Conservation (phyloP, 768 basidiomycete genomes). For the Naganishia antarctica region DNA sequence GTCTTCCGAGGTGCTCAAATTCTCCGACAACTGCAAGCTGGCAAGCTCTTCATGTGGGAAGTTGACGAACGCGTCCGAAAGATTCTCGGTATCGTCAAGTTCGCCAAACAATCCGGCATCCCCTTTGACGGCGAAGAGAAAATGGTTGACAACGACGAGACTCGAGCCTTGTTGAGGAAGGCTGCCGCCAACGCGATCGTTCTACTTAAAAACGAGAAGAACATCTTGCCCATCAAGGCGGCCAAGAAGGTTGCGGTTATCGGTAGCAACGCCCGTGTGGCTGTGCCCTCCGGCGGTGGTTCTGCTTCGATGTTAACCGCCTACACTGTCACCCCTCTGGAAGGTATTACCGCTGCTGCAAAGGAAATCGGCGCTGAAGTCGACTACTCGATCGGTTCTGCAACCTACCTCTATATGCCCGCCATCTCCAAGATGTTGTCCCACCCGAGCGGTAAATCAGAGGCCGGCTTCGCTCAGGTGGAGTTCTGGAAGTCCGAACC, state of each 20-base stretch:
- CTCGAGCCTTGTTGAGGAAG: conserved; percentile 57
- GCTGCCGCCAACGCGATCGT: conserved; percentile 70
- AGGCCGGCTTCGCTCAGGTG: conserved; percentile 37
- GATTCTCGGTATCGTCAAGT: conserved; percentile 55
- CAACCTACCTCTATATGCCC: conserved; percentile 55
- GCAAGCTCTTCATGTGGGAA: conserved; percentile 51
- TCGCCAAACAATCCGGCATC: conserved; percentile 56
- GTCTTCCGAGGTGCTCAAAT: conserved; percentile 33
- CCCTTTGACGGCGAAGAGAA: conserved; percentile 57
- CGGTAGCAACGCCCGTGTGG: conserved; percentile 53
- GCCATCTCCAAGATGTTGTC: conserved; percentile 61
- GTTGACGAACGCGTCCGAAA: conserved; percentile 36
- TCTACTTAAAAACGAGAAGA: conserved; percentile 64
- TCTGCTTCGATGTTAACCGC: conserved; percentile 66
- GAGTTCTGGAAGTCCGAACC: conserved; percentile 29
- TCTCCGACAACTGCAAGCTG: conserved; percentile 34
- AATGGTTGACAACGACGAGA: conserved; percentile 39
- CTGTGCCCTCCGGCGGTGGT: conserved; percentile 59
- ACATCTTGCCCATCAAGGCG: conserved; percentile 57
- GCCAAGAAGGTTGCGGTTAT: conserved; percentile 66
- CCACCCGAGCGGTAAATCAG: conserved; percentile 56
- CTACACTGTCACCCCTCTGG: conserved; percentile 63
- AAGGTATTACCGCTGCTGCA: conserved; percentile 57
- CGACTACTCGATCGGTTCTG: conserved; percentile 57
- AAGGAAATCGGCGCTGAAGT: conserved; percentile 55